Evolutionary conservation across 73 alveolate genomes (phyloP).

Genomic region (Strombidium stylifer): DNA sequence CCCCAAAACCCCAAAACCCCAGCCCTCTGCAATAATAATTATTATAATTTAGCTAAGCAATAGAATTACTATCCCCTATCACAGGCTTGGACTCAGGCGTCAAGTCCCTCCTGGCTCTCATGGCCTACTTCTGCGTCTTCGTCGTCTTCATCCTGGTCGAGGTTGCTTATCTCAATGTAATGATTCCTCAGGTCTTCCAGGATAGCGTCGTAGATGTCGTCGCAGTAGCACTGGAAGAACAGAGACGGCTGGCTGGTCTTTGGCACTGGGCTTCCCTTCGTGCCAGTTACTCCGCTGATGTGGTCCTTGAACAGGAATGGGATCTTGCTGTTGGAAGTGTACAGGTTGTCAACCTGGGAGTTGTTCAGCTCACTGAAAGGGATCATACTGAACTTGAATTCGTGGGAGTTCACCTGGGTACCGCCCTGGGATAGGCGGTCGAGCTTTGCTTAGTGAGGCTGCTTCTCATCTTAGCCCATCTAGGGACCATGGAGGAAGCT

Average conservation of each 20-base stretch:
- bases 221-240: conserved; percentile 45
- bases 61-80: no score
- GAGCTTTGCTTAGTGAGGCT: neutral
- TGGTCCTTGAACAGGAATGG: neutral
- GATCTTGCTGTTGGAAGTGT: neutral
- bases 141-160: no score
- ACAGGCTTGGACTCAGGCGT: no score
- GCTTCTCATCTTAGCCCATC: no score
- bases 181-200: conserved; percentile 28
- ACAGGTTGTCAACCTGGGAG: conserved; percentile 16
- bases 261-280: conserved; percentile 17
- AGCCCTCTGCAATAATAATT: no score
- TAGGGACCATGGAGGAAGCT: no score
- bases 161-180: conserved; percentile 12
- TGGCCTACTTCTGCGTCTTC: no score
- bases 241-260: conserved; percentile 18
- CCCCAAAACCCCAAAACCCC: no score
- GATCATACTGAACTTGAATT: no score
- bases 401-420: neutral
- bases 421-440: neutral
- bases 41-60: no score
- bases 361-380: conserved; percentile 10
- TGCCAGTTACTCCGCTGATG: neutral
- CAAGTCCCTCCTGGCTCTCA: no score
- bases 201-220: conserved; percentile 37